phyloP scores from a whole-genome alignment of 768 basidiomycete species.

The Boletus pseudopeckii region DNA sequence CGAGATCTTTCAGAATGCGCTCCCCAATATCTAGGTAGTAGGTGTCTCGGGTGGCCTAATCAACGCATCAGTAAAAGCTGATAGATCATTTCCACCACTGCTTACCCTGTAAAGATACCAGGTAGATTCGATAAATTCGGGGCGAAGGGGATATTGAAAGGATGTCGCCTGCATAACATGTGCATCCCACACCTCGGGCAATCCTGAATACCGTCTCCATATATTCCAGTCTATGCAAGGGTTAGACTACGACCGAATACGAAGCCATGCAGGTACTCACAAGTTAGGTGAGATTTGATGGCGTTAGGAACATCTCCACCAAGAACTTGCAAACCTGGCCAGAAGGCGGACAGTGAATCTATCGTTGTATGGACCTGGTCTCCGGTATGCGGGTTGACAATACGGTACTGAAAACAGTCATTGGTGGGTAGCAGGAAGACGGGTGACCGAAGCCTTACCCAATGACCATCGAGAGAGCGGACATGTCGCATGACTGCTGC shows the following conservation, averaged over 20 bases:
- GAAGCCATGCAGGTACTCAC: constrained; percentile 40
- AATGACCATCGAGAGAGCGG: constrained; percentile 80
- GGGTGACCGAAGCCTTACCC: constrained; percentile 46
- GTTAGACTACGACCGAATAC: not conserved
- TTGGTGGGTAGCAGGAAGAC: not conserved
- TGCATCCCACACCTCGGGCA: constrained; percentile 93
- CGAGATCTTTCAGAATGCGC: constrained; percentile 74
- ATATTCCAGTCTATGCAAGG: constrained; percentile 75
- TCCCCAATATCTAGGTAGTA: constrained; percentile 93
- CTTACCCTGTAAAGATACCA: constrained; percentile 90
- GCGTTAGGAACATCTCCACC: constrained; percentile 86
- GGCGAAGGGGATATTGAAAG: constrained; percentile 76
- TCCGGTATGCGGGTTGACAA: constrained; percentile 76
- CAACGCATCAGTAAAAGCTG: not conserved
- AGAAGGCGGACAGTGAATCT: constrained; percentile 96
- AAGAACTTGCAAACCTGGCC: constrained; percentile 92
- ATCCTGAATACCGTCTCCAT: constrained; percentile 81
- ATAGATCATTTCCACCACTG: not conserved
- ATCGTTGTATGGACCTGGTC: constrained; percentile 72
- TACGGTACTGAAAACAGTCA: constrained; percentile 61
- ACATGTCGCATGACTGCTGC: constrained; percentile 83
- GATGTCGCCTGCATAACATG: constrained; percentile 68
- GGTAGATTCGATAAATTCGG: constrained; percentile 94
- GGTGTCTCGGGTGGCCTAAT: constrained; percentile 86
- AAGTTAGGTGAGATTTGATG: constrained; percentile 87